Evolutionary conservation across 2,329 filamentous ascomycete genomes (phyloP).

Genomic region (Verticillium tricorpus): DNA sequence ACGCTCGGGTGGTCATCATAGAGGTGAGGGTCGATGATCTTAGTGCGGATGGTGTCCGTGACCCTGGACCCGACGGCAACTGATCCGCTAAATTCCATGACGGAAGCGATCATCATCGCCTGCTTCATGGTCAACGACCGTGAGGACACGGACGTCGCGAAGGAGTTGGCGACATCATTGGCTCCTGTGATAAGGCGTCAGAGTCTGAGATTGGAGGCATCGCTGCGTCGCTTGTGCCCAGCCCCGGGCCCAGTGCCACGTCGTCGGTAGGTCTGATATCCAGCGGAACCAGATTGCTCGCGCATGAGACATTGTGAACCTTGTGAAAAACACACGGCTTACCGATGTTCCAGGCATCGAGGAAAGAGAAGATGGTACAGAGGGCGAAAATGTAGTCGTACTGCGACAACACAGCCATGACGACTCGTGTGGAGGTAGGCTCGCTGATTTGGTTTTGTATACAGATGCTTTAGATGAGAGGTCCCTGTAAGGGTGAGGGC

Average conservation of each 20-base stretch:
- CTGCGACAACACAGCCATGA: slow-evolving; percentile 34
- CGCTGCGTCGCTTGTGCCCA: background rate
- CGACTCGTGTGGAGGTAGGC: background rate
- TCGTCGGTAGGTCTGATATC: background rate
- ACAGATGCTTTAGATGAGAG: background rate
- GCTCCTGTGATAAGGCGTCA: slow-evolving; percentile 26
- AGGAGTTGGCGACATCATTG: slow-evolving; percentile 46
- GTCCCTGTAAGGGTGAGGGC: background rate
- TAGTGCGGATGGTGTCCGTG: slow-evolving; percentile 41
- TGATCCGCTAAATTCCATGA: slow-evolving; percentile 40
- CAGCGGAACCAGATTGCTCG: background rate
- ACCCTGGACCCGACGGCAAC: slow-evolving; percentile 31
- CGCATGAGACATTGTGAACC: background rate
- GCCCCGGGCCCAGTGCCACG: background rate
- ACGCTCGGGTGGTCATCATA: slow-evolving; percentile 40
- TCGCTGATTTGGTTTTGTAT: background rate
- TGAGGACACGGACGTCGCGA: slow-evolving; percentile 41
- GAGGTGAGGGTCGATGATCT: slow-evolving; percentile 37
- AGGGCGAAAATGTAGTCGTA: slow-evolving; percentile 55
- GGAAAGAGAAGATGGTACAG: slow-evolving; percentile 50
- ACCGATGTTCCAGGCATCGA: slow-evolving; percentile 59
- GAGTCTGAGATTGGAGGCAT: background rate
- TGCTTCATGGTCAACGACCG: slow-evolving; percentile 41
- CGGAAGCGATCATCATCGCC: slow-evolving; percentile 36
- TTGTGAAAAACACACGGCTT: slow-evolving; percentile 3